A percentile compares a stretch with the other conserved stretches of the same genome.
phyloP scores from a whole-genome alignment of 2,329 filamentous ascomycete genomes.

The Drechslerella stenobrocha region DNA sequence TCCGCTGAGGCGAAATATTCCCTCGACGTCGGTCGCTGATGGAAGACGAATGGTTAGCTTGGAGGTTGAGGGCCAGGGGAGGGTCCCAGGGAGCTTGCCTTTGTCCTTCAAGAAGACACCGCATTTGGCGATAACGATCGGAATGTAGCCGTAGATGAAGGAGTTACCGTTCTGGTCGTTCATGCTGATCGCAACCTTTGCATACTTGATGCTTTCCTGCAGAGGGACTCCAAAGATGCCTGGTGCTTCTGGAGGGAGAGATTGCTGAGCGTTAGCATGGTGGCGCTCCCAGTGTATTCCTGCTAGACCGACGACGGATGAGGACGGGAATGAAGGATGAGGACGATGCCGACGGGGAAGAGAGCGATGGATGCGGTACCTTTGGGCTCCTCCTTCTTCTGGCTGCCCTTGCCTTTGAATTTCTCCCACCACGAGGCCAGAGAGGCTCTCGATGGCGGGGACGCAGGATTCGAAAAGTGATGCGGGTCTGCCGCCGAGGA shows the following conservation, averaged over 20 bases:
- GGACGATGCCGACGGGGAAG: not conserved
- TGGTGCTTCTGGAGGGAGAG: conserved; percentile 56
- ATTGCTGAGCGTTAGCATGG: conserved; percentile 53
- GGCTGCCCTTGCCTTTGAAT: conserved; percentile 70
- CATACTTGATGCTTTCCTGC: conserved; percentile 92
- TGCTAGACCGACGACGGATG: conserved; percentile 47
- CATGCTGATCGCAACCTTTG: conserved; percentile 95
- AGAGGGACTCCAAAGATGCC: conserved; percentile 95
- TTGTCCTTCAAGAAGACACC: conserved; percentile 97
- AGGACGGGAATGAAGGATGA: conserved; percentile 33
- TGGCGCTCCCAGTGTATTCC: conserved; percentile 9
- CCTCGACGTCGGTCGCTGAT: conserved; percentile 86
- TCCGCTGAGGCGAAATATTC: conserved; percentile 92
- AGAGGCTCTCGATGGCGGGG: conserved; percentile 81
- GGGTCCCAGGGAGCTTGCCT: conserved; percentile 68
- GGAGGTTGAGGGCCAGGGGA: conserved; percentile 10
- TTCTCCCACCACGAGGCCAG: conserved; percentile 96
- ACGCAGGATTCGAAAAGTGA: conserved; percentile 60
- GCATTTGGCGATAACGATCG: conserved; percentile 97
- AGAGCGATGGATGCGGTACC: conserved; percentile 28
- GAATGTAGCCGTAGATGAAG: conserved; percentile 98
- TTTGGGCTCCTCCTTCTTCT: conserved; percentile 64
- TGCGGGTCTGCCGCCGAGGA: conserved; percentile 40
- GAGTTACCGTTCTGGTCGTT: conserved; percentile 89
- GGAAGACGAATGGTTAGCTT: conserved; percentile 54